Evolutionary conservation across 2,329 filamentous ascomycete genomes (phyloP).

Genomic region (Aspergillus floridensis): DNA sequence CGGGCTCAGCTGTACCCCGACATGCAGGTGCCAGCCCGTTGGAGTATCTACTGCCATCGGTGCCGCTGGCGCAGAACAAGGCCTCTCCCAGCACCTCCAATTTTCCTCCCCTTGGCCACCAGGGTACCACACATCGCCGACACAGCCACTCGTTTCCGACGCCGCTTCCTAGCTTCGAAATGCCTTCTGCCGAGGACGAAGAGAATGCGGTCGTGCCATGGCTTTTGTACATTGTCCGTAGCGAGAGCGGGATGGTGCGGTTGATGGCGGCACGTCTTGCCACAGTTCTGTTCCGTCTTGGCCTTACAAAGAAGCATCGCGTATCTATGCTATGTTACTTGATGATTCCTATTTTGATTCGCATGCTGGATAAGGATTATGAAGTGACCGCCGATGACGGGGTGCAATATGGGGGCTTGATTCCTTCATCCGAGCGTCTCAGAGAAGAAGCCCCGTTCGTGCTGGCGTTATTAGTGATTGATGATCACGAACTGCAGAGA

Average conservation of each 20-base stretch:
- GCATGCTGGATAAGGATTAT: constrained; percentile 59
- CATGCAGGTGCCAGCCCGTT: constrained; percentile 55
- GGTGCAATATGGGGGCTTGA: constrained; percentile 36
- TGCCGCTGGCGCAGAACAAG: constrained; percentile 36
- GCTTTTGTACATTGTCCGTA: constrained; percentile 64
- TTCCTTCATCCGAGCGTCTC: constrained; percentile 51
- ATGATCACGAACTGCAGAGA: constrained; percentile 76
- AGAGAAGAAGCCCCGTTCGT: constrained; percentile 71
- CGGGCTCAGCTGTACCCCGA: constrained; percentile 49
- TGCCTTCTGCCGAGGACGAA: constrained; percentile 53
- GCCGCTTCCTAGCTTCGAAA: constrained; percentile 35
- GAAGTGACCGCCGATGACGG: constrained; percentile 40
- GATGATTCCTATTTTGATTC: constrained; percentile 67
- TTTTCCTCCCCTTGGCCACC: constrained; percentile 55
- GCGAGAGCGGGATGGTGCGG: constrained; percentile 57
- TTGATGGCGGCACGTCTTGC: constrained; percentile 69
- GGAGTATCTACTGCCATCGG: constrained; percentile 62
- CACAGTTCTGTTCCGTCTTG: constrained; percentile 66
- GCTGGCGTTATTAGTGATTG: constrained; percentile 73
- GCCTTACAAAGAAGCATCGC: constrained; percentile 62
- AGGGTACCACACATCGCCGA: constrained; percentile 33
- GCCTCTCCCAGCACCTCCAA: constrained; percentile 37
- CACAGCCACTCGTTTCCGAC: constrained; percentile 37
- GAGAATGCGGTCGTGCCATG: constrained; percentile 72
- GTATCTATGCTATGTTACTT: constrained; percentile 65